Percentiles rank a stretch among this genome's conserved stretches.
Evolutionary conservation across 2,329 filamentous ascomycete genomes (phyloP).

Genomic region (Aureobasidium sp.): DNA sequence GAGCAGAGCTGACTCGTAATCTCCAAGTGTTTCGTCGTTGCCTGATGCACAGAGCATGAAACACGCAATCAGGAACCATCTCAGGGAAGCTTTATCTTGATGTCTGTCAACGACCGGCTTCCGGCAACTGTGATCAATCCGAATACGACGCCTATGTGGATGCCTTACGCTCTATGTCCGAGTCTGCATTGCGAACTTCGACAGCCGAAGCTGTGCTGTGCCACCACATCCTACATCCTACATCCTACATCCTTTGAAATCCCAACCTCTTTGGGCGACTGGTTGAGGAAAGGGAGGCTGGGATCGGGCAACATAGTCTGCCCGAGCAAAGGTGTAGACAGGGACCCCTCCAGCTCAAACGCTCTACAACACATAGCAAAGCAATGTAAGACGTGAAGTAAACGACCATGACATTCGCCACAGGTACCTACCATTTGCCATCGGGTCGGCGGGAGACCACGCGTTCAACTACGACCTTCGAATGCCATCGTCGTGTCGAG

Average conservation of each 20-base stretch:
- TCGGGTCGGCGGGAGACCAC: no score
- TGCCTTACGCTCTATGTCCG: neutral
- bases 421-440: no score
- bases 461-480: no score
- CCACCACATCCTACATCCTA: slow-evolving; percentile 1
- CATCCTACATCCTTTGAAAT: neutral
- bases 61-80: neutral
- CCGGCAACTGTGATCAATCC: neutral
- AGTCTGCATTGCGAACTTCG: neutral
- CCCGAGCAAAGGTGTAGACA: neutral
- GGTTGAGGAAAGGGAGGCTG: neutral
- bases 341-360: no score
- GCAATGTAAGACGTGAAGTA: no score
- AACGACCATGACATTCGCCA: no score
- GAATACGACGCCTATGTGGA: neutral
- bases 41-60: slow-evolving; percentile 1
- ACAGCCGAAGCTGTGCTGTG: slow-evolving; percentile 2
- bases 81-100: neutral
- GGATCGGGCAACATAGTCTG: neutral
- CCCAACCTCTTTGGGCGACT: neutral
- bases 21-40: slow-evolving; percentile 11
- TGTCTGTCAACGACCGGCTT: neutral
- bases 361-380: no score
- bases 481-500: no score
- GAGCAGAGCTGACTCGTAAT: slow-evolving; percentile 1